Conservation (phyloP, 2,329 filamentous ascomycete species). For the Fusarium tanahbumbuense region DNA sequence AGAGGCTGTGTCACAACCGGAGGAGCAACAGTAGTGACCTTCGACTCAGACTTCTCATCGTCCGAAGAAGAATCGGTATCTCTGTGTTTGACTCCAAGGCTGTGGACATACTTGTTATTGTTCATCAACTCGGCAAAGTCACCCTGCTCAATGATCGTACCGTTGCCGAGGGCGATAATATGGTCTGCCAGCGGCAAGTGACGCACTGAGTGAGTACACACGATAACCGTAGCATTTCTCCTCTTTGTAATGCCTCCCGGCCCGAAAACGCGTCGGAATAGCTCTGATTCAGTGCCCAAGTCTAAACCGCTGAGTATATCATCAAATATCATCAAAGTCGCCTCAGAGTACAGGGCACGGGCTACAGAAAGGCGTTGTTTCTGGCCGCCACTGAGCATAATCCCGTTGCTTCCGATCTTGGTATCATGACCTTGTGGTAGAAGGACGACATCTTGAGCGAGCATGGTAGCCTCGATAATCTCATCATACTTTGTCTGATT, state of each 20-base stretch:
- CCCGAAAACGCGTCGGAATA: slow-evolving; percentile 59
- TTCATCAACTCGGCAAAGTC: slow-evolving; percentile 42
- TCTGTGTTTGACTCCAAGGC: slow-evolving; percentile 50
- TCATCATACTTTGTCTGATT: slow-evolving; percentile 50
- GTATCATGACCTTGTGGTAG: slow-evolving; percentile 54
- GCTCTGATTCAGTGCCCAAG: slow-evolving; percentile 55
- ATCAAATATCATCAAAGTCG: slow-evolving; percentile 58
- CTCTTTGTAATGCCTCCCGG: slow-evolving; percentile 54
- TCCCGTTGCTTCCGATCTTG: slow-evolving; percentile 55
- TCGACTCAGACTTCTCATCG: neutral
- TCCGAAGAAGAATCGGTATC: slow-evolving; percentile 3
- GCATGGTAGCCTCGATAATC: slow-evolving; percentile 51
- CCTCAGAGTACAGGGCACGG: slow-evolving; percentile 57
- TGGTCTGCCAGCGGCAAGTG: slow-evolving; percentile 56
- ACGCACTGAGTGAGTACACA: slow-evolving; percentile 52
- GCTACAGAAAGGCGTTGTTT: slow-evolving; percentile 54
- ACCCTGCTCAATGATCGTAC: slow-evolving; percentile 57
- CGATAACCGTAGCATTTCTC: slow-evolving; percentile 55
- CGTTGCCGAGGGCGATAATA: slow-evolving; percentile 59
- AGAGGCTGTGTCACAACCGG: neutral
- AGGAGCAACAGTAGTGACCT: neutral
- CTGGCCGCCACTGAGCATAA: slow-evolving; percentile 59
- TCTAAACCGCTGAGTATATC: slow-evolving; percentile 60
- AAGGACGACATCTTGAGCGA: slow-evolving; percentile 47
- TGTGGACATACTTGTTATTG: slow-evolving; percentile 54